Base-by-base conservation (phyloP, 176 grass and related monocot species). In the Avena sativa region DNA sequence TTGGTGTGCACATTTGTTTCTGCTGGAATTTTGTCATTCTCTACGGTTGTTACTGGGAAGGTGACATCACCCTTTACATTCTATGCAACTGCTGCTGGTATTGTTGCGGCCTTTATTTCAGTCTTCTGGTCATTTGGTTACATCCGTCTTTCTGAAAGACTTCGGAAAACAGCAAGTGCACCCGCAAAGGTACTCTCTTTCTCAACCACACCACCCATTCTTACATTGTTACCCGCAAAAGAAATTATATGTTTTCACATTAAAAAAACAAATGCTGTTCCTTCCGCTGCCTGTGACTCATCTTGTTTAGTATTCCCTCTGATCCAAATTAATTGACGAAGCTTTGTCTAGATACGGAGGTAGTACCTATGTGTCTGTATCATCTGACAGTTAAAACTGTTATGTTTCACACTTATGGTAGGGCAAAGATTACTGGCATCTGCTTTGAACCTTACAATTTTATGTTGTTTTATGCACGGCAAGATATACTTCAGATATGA, bases 101-200 rank as follows among this genome's bases (percentile, higher is more conserved):
- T 99, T 85, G 90, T 84, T 7, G 92, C 92, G 23, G 97, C 94
- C 50, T 98, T 99, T 76, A 73, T 99, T 80, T 99, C 97, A 82
- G 90, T 96, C n/a, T 99, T 99, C 83, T 99, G 94, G 97, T 96
- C 97, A 79, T 99, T 99, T 79, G 94, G 97, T 61, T 99, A 99
- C 71, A 93, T 99, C 25, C 85, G 92, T 67, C 87, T 99, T 47
- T 94, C 97, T 74, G 92, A 96, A 88, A 92, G 90, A 56, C 97
- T 99, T 67, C 87, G 66, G 75, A 95, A 78, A 87, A 96, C 90
- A 17, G 85, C 97, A 79, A 96, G 92, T 51, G 92, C 94, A 25
- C 97, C 97, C 26, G 76, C 94, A 75, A 99, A 99, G 94, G 97
- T 99, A 85, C 20, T 80, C 53, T 73, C 21, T 85, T 70, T 53